Base-by-base conservation (phyloP, 305 asterid genomes). In the Coffea humblotiana region DNA sequence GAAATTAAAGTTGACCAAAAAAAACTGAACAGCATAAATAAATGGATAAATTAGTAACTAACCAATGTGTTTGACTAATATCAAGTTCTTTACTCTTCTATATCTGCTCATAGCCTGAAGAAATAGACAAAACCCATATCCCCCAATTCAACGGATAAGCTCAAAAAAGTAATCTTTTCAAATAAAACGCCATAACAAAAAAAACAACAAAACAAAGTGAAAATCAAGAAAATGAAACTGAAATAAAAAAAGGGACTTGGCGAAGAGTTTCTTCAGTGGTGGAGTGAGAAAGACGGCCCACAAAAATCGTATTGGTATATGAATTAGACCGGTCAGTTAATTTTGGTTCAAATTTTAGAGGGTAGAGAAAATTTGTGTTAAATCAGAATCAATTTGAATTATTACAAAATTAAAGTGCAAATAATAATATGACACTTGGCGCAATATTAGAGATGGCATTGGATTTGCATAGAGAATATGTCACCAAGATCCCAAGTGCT, bases 41-140 rank as follows among this genome's bases (percentile, higher is more conserved):
- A 29, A 37, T 65, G 23, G 67, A 67, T 21, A 61, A 58, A 37
- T 43, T 51, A 76, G 75, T 13, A 74, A 54, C 35, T 76, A 84
- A 94, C 98, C 98, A 82, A 95, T 92, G 86, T 95, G 93, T 81
- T 98, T 87, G 58, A 93, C 97, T 88, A 95, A 68, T 67, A 97
- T 90, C 87, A 93, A 83, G 84, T 87, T 90, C 88, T 90, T 94
- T 66, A 95, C 94, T 85, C 87, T 87, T 79, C 99, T 98, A 77
- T 91, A 91, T 82, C 82, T 87, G 82, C 78, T 89, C 97, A 95
- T 91, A 83, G 95, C 97, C 93, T 95, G 86, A 82, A 2, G 47
- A 75, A 68, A 32, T 13, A 69, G 72, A 52, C 78, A 78, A 71
- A 69, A 27, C 76, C 66, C 71, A 29, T 27, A 56, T 78, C n/a